Base-by-base conservation (phyloP, 306 rosid species). In the Pterocarpus macrocarpus region DNA sequence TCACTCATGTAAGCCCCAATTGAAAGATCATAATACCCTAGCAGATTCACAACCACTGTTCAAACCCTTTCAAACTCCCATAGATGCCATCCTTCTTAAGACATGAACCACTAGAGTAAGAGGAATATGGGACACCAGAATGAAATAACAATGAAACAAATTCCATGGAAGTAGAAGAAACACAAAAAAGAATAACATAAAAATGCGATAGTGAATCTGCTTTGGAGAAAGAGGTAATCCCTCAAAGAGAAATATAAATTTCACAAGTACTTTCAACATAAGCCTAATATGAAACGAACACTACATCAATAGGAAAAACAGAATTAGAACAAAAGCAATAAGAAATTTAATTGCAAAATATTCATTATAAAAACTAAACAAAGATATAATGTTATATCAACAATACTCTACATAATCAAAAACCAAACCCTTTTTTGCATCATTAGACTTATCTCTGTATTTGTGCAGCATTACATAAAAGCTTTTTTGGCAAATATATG, bases 1-100 rank as follows among this genome's bases (percentile, higher is more conserved):
- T 35, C 43, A 76, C n/a, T 49, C 81, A 64, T 10, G 73, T 10
- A 32, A 64, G 15, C 33, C 35, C 64, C 73, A 77, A 34, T 35
- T 44, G 4, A 22, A 30, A 62, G 28, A 49, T 9, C 5, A 43
- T 11, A 76, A 43, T 12, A 52, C 64, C 55, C 53, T 36, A 8
- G 11, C 28, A 65, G 2, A 67, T 36, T 66, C 75, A 64, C 13
- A 47, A 64, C 56, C n/a, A 43, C 34, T 7, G 58, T 15, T 56
- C 58, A 43, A 78, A 13, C 56, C 49, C 32, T 68, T 68, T 77
- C 57, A 41, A 68, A 78, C 45, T 5, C 22, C 49, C 65, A 8
- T 13, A 33, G 28, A 59, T 69, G 28, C 14, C 38, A 65, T 77
- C 55, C 57, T 22, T 3, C 65, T 55, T 36, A 65, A 77, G 73